Conservation (phyloP, 1,284 basidiomycete species). For the Porodaedalea pini region DNA sequence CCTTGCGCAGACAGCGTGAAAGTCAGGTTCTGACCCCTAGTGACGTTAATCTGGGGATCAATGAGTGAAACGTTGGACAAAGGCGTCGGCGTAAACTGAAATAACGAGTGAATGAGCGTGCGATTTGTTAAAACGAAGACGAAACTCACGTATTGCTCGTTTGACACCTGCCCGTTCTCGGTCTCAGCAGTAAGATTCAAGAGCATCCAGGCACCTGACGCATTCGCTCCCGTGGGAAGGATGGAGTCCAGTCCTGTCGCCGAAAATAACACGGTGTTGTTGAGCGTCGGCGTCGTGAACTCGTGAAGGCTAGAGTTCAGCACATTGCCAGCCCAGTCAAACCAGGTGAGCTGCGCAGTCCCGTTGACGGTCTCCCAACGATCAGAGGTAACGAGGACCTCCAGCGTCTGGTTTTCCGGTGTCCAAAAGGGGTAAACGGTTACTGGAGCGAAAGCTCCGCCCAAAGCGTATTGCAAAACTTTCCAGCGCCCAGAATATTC, state of each 20-base stretch:
- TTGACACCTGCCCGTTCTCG: conserved; percentile 41
- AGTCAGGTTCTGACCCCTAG: conserved; percentile 33
- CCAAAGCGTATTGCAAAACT: conserved; percentile 51
- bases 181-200: conserved; percentile 48
- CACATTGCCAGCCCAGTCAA: conserved; percentile 48
- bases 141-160: conserved; percentile 49
- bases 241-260: conserved; percentile 41
- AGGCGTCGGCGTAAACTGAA: conserved; percentile 50
- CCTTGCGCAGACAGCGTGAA: conserved; percentile 51
- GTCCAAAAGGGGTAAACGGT: conserved; percentile 55
- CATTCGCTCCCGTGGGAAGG: conserved; percentile 40
- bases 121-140: neutral
- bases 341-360: conserved; percentile 52
- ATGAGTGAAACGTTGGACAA: conserved; percentile 43
- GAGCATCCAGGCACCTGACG: conserved; percentile 47
- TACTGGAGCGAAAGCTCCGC: conserved; percentile 46
- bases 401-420: conserved; percentile 43
- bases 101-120: neutral
- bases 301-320: conserved; percentile 37
- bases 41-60: conserved; percentile 45
- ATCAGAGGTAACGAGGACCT: conserved; percentile 51
- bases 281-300: conserved; percentile 46
- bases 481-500: conserved; percentile 66
- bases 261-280: conserved; percentile 46
- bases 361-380: conserved; percentile 48